Conservation (phyloP, 2,329 filamentous ascomycete species). For the Colletotrichum paranaense region DNA sequence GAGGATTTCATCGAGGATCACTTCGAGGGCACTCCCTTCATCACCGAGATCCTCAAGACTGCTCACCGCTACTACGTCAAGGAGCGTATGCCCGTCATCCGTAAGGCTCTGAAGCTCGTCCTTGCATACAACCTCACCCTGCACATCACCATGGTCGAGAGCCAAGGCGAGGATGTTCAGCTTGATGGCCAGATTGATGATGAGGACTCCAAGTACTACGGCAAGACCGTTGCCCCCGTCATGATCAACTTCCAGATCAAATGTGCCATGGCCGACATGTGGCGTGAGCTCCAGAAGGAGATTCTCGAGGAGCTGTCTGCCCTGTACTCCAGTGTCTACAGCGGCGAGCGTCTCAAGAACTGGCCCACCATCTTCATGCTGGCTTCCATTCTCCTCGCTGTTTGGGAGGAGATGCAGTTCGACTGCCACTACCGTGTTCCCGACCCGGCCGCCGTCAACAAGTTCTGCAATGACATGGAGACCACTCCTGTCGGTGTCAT, state of each 20-base stretch:
- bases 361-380: slow-evolving; percentile 99
- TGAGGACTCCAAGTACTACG: slow-evolving; percentile 86
- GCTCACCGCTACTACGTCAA: slow-evolving; percentile 93
- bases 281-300: slow-evolving; percentile 96
- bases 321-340: slow-evolving; percentile 98
- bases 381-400: slow-evolving; percentile 89
- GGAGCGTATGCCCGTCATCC: slow-evolving; percentile 88
- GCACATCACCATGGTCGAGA: slow-evolving; percentile 95
- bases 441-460: slow-evolving; percentile 84
- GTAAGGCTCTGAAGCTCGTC: slow-evolving; percentile 94
- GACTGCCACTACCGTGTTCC: slow-evolving; percentile 96
- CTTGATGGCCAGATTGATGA: slow-evolving; percentile 88
- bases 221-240: slow-evolving; percentile 91
- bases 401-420: slow-evolving; percentile 99
- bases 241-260: slow-evolving; percentile 99
- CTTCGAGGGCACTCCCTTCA: slow-evolving; percentile 94
- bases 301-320: slow-evolving; percentile 92
- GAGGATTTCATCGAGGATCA: slow-evolving; percentile 96
- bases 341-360: slow-evolving; percentile 96
- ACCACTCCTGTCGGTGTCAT: slow-evolving; percentile 95
- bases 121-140: slow-evolving; percentile 95
- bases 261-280: slow-evolving; percentile 96
- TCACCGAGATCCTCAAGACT: slow-evolving; percentile 96
- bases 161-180: slow-evolving; percentile 81
- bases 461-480: slow-evolving; percentile 98